Percentiles rank a stretch among this genome's conserved stretches.
These are phyloP conservation scores for Xylaria telfairii DNA, from an alignment of 495 filamentous ascomycete genomes.

Conservation along the genomic window DNA sequence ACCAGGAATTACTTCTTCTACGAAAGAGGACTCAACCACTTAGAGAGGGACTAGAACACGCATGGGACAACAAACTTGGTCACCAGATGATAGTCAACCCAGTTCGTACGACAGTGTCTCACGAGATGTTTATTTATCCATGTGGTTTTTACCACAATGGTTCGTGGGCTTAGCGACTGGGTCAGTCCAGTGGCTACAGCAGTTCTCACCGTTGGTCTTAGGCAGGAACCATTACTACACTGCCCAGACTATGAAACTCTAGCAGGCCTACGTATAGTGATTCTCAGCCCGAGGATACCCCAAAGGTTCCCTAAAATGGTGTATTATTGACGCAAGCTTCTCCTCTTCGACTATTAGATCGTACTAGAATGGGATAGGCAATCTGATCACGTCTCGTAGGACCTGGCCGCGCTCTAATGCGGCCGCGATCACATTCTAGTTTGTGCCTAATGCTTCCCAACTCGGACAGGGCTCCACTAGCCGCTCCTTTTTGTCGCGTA, in stretches of 20 bases:
- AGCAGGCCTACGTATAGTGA: slow-evolving; percentile 1
- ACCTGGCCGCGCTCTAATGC: slow-evolving; percentile 33
- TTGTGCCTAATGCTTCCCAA: slow-evolving; percentile 25
- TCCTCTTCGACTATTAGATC: slow-evolving; percentile 37
- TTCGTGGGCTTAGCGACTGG: not conserved
- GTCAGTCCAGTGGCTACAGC: slow-evolving; percentile 3
- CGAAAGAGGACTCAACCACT: slow-evolving; percentile 1
- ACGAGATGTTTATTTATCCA: not conserved
- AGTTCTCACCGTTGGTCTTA: slow-evolving; percentile 21
- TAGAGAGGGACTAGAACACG: slow-evolving; percentile 7
- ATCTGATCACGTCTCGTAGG: slow-evolving; percentile 24
- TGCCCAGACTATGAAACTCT: not conserved
- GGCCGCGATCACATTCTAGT: slow-evolving; percentile 25
- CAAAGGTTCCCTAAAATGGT: slow-evolving; percentile 3
- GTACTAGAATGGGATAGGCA: slow-evolving; percentile 39
- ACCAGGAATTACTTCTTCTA: slow-evolving; percentile 7
- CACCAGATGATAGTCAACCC: slow-evolving; percentile 8
- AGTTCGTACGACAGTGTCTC: slow-evolving; percentile 8
- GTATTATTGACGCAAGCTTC: not conserved
- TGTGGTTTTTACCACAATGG: slow-evolving; percentile 8
- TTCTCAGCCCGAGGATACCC: not conserved
- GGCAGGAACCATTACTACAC: not conserved
- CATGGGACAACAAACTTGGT: slow-evolving; percentile 15
- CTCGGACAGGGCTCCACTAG: slow-evolving; percentile 22
- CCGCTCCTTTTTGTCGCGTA: slow-evolving; percentile 8